Evolutionary conservation across 75 land plant species (phyloP).

Genomic region (Selaginella moellendorffii): DNA sequence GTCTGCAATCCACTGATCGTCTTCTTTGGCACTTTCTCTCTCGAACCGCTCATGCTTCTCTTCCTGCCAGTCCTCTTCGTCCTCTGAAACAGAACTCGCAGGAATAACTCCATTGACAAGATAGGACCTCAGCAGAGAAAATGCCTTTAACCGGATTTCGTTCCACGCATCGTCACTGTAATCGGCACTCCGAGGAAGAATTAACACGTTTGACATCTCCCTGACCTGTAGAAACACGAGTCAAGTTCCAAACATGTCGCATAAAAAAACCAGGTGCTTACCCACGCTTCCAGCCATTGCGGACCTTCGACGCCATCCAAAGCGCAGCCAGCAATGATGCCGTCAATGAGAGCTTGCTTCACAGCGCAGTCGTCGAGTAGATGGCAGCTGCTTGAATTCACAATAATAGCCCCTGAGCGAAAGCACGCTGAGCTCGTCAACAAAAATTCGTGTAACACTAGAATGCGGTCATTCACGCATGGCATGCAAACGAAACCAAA

Average conservation of each 20-base stretch:
- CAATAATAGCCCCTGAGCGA: slow-evolving; percentile 70
- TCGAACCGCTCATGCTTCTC: slow-evolving; percentile 30
- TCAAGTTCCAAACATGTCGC: background rate
- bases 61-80: slow-evolving; percentile 51
- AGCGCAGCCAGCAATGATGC: slow-evolving; percentile 92
- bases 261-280: slow-evolving; percentile 24
- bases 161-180: slow-evolving; percentile 99
- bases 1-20: slow-evolving; percentile 35
- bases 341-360: slow-evolving; percentile 89
- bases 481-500: too few relatives aligned
- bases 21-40: slow-evolving; percentile 28
- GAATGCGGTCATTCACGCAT: too few relatives aligned
- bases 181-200: slow-evolving; percentile 95
- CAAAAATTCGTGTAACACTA: too few relatives aligned
- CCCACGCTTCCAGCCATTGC: slow-evolving; percentile 99
- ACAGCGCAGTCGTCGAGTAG: slow-evolving; percentile 92
- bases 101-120: slow-evolving; percentile 76
- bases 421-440: too few relatives aligned
- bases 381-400: slow-evolving; percentile 94
- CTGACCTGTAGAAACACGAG: too few relatives aligned
- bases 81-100: slow-evolving; percentile 67
- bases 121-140: slow-evolving; percentile 54
- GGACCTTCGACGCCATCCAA: slow-evolving; percentile 99
- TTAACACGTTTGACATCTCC: slow-evolving; percentile 97
- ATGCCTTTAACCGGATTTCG: slow-evolving; percentile 87